phyloP scores from a whole-genome alignment of 306 rosid species.

The Carpinus viminea region DNA sequence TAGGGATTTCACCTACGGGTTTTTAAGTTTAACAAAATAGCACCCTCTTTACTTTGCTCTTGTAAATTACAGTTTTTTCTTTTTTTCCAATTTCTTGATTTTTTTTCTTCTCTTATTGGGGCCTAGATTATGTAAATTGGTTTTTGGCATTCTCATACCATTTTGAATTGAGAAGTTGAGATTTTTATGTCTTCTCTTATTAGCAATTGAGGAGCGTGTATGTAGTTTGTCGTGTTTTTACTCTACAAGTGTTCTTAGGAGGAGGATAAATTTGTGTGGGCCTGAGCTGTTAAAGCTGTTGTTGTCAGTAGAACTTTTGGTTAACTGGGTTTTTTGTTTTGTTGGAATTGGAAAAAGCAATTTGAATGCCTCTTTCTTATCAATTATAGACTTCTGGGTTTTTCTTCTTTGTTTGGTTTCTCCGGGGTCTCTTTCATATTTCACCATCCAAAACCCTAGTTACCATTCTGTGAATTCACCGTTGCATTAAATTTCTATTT shows the following conservation, averaged over 20 bases:
- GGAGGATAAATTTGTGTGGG: conserved; percentile 44
- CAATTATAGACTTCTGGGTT: conserved; percentile 46
- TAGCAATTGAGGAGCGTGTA: conserved; percentile 4
- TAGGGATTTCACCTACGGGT: conserved; percentile 10
- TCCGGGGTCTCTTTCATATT: conserved; percentile 56
- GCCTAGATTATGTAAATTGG: conserved; percentile 3
- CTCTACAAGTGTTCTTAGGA: conserved; percentile 13
- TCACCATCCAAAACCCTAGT: conserved; percentile 54
- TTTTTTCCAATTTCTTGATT: neutral
- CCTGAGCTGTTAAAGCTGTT: conserved; percentile 57
- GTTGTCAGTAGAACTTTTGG: conserved; percentile 41
- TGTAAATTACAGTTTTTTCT: neutral
- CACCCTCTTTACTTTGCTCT: neutral
- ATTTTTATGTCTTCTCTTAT: neutral
- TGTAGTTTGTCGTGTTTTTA: conserved; percentile 9
- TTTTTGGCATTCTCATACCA: conserved; percentile 10
- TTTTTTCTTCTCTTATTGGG: neutral
- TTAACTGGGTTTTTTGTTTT: conserved; percentile 39
- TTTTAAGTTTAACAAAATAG: neutral
- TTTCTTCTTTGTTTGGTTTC: conserved; percentile 49
- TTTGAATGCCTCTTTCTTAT: conserved; percentile 38
- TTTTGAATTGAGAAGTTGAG: conserved; percentile 1
- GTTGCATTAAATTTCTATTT: conserved; percentile 28
- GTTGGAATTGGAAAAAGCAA: conserved; percentile 36
- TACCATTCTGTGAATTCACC: conserved; percentile 48